A percentile compares a stretch with the other conserved stretches of the same genome.
Evolutionary conservation across 495 filamentous ascomycete species (phyloP).

Genomic region (Gamarada debralockiae): DNA sequence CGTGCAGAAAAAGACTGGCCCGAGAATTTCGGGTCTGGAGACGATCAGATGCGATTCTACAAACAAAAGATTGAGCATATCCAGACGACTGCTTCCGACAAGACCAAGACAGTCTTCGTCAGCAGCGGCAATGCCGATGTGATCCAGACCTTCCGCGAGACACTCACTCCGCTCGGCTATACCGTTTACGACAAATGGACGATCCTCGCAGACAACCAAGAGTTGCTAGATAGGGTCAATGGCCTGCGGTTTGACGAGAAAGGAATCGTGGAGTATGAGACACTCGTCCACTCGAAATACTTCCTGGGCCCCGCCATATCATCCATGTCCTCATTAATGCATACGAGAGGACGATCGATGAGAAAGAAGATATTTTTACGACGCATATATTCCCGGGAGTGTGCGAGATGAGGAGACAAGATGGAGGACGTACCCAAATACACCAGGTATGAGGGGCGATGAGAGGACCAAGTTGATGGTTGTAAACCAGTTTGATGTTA

Average conservation of each 20-base stretch:
- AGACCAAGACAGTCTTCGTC: constrained; percentile 1
- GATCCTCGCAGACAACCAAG: background rate
- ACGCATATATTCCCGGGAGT: constrained; percentile 12
- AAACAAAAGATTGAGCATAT: background rate
- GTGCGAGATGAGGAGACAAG: background rate
- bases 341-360: constrained; percentile 1
- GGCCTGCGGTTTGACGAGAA: constrained; percentile 8
- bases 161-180: background rate
- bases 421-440: background rate
- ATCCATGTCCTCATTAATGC: constrained; percentile 7
- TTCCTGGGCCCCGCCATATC: constrained; percentile 4
- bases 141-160: constrained; percentile 4
- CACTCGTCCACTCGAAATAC: background rate
- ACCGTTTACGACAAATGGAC: constrained; percentile 10
- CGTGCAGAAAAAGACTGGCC: constrained; percentile 10
- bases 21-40: background rate
- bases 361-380: constrained; percentile 1
- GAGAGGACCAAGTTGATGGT: constrained; percentile 4
- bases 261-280: constrained; percentile 8
- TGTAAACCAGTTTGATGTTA: constrained; percentile 3
- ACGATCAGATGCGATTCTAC: constrained; percentile 3
- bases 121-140: constrained; percentile 6
- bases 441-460: constrained; percentile 4
- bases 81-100: background rate
- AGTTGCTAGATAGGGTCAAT: background rate